phyloP scores from a whole-genome alignment of 164 flowering plant genomes.

The Pachysandra terminalis region DNA sequence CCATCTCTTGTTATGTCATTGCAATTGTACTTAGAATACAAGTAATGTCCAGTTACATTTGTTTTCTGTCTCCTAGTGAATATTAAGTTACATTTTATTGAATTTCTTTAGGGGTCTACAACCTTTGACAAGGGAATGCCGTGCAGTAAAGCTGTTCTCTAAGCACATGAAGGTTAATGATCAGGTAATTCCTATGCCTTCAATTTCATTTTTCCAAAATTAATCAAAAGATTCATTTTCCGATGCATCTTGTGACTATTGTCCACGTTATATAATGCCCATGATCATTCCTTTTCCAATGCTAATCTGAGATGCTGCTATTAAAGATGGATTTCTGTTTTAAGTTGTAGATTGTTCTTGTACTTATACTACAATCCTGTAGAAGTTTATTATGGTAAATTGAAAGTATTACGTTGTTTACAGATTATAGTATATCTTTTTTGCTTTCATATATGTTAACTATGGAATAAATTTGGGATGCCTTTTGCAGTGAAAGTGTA shows the following conservation, averaged over 20 bases:
- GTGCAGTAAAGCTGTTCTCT: constrained; percentile 79
- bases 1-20: too few relatives aligned
- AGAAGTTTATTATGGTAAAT: too few relatives aligned
- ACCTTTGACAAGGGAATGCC: constrained; percentile 71
- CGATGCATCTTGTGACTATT: not conserved
- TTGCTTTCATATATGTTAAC: too few relatives aligned
- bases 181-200: constrained; percentile 47
- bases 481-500: too few relatives aligned
- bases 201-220: not conserved
- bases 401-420: too few relatives aligned
- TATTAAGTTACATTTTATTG: not conserved
- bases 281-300: too few relatives aligned
- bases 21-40: not conserved
- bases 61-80: not conserved
- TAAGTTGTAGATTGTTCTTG: not conserved
- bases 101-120: constrained; percentile 53
- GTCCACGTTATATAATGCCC: not conserved
- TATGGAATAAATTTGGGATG: too few relatives aligned
- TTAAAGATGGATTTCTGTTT: not conserved
- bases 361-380: too few relatives aligned
- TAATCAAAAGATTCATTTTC: not conserved
- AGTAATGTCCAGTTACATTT: not conserved
- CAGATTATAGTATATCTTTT: too few relatives aligned
- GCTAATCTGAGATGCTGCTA: too few relatives aligned
- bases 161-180: constrained; percentile 94